phyloP scores from a whole-genome alignment of 331 rosid species.

The Acacia pycnantha region DNA sequence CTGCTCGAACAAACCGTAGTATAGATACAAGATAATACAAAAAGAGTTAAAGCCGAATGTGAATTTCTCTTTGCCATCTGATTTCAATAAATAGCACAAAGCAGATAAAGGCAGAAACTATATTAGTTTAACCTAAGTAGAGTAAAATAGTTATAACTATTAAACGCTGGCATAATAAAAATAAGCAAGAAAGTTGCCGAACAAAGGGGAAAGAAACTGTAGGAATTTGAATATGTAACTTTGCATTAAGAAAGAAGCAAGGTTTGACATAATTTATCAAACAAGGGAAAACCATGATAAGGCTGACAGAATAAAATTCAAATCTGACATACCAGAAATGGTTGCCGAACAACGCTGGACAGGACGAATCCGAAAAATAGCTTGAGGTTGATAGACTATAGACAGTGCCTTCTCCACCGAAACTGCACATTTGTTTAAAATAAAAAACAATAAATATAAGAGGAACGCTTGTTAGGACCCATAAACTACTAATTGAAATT shows the following conservation, averaged over 20 bases:
- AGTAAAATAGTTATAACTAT: not conserved
- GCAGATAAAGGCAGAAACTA: not conserved
- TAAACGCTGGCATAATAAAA: not conserved
- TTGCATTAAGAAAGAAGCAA: not conserved
- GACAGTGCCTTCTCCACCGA: slow-evolving; percentile 91
- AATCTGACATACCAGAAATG: slow-evolving; percentile 66
- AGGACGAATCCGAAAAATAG: slow-evolving; percentile 82
- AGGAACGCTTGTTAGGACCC: not conserved
- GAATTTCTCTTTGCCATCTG: not conserved
- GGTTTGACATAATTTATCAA: not conserved
- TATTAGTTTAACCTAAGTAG: not conserved
- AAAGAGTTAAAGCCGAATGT: not conserved
- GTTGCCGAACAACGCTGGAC: slow-evolving; percentile 90
- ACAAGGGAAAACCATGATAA: not conserved
- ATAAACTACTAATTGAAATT: not conserved
- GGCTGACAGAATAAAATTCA: slow-evolving; percentile 3
- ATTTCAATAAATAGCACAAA: not conserved
- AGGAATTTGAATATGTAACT: not conserved
- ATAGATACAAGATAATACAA: not conserved
- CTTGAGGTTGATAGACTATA: slow-evolving; percentile 95
- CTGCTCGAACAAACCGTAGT: not conserved
- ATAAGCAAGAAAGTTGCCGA: too few species aligned
- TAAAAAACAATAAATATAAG: not conserved
- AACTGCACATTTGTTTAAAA: slow-evolving; percentile 46
- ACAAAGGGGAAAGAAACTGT: not conserved